Evolutionary conservation across 495 filamentous ascomycete species (phyloP), one percentile per base, ranked within the genome.

Genomic region (Friedmanniomyces endolithicus): DNA sequence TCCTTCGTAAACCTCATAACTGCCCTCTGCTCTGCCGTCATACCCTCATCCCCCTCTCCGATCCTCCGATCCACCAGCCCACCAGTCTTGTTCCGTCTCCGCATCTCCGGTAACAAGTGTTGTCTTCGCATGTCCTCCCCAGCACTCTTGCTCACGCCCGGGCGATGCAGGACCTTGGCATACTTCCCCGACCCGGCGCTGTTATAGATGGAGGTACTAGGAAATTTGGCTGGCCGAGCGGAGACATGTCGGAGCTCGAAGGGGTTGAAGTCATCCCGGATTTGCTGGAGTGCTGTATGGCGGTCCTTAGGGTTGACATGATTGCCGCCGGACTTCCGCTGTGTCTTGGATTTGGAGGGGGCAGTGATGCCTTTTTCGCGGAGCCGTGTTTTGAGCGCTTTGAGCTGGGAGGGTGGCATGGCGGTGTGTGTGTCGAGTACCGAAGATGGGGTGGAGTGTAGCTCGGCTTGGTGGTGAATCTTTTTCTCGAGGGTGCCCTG

Each of bases 341-440:
- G 80, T 69, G 94, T 95, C 65, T 95, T 95, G 19, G 88, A 92
- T 64, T 94, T 79, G 64, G 90, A 88, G 4, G 86, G 88, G 1
- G 88, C 86, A 45, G 88, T 81, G 29, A 97, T 81, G 22, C 92
- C 90, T 54, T 88, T 86, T 27, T 94, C 86, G 55, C 80, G 78
- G 12, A 98, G 76, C 6, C 89, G 95, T 54, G 84, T 75, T 71
- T 95, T 98, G 16, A 98, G 78, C 71, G 88, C 88, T 70, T 97
- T 97, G 17, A 98, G 76, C 71, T 98, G 92, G 8, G 92, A 98
- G 57, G 90, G 87, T 52, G 90, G 78, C 92, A 98, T 98, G 52
- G 55, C 57, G 2, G 24, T 58, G 51, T 39, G 12, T n/a, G n/a
- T n/a, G n/a, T n/a, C n/a, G n/a, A n/a, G 37, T 41, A 19, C 4